Base-by-base conservation (phyloP, 805 yeast genomes). In the Teunomyces stri region DNA sequence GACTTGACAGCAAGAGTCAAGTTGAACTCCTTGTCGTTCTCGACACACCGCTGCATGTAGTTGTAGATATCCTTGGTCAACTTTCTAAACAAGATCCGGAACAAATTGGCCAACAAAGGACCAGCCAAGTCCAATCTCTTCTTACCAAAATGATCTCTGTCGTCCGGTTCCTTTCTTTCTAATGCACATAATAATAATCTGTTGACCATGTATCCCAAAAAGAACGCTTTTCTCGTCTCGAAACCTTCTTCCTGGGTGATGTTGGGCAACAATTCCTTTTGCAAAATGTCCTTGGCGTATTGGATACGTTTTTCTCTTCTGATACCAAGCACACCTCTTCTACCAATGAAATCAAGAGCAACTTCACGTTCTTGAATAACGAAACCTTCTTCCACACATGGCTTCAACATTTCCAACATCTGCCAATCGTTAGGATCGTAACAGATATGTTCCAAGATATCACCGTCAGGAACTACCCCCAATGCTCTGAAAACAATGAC, bases 381-480 rank as follows among this genome's bases (percentile, higher is more conserved):
- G 69, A 94, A 95, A 45, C 97, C 99, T 74, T 95, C 99, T 69
- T 94, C 99, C 52, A 94, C 96, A 80, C 98, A 94, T 5, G 99
- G 99, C 68, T 94, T 95, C 62, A 94, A 78, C 94, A 94, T 89
- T 72, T 94, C 99, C 68, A 94, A 80, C 99, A 94, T 94, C 72
- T 94, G 99, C 97, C 98, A 92, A 74, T 94, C 99, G 56, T 85
- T 87, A 51, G 89, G 90, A 69, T 94, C 99, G 69, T 92, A 94
- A 74, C 99, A 94, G 50, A 94, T 94, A 69, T 94, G 99, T 70
- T 94, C 97, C 62, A 94, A 76, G 61, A 94, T 94, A 72, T 94
- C 99, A 67, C 99, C 99, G 74, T 94, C 99, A 35, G 98, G 98
- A 18, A 94, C 97, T 42, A 94, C 94, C 57, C 99, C 99, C 50